Percentiles rank a stretch among this genome's conserved stretches.
phyloP scores from a whole-genome alignment of 139 green algal genomes.

The Dunaliella sp. region DNA sequence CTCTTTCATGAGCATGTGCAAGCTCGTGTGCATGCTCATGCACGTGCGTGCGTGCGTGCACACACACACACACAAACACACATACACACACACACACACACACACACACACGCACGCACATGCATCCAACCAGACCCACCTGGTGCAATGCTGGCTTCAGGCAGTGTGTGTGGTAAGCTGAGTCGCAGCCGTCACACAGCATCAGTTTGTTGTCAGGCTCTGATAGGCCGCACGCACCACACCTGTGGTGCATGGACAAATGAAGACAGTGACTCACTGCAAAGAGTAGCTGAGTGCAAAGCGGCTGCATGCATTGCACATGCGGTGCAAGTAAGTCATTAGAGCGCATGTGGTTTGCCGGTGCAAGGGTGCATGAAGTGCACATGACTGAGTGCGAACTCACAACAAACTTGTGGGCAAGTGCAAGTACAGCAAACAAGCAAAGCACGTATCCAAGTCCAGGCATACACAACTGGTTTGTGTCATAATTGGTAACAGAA shows the following conservation, averaged over 20 bases:
- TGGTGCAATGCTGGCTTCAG: slow-evolving; percentile 17
- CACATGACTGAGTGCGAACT: no score
- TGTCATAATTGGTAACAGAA: no score
- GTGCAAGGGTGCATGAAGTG: no score
- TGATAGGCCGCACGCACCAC: slow-evolving; percentile 19
- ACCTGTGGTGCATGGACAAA: slow-evolving; percentile 16
- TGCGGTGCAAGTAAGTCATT: background rate
- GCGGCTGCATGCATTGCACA: background rate
- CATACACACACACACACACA: no score
- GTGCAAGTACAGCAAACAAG: no score
- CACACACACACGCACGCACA: background rate
- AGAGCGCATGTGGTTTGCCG: no score
- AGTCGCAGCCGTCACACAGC: slow-evolving; percentile 59
- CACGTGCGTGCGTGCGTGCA: no score
- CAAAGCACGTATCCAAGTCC: no score
- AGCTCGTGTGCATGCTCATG: no score
- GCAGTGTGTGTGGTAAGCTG: slow-evolving; percentile 48
- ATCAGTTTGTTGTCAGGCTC: slow-evolving; percentile 44
- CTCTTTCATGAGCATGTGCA: background rate
- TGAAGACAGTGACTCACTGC: background rate
- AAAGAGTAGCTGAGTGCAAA: background rate
- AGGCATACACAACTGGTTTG: no score
- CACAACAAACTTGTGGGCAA: no score
- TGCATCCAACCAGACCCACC: background rate
- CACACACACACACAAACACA: no score